Base-by-base conservation (phyloP, 805 yeast genomes). In the Saccharomyces kudriavzevii region DNA sequence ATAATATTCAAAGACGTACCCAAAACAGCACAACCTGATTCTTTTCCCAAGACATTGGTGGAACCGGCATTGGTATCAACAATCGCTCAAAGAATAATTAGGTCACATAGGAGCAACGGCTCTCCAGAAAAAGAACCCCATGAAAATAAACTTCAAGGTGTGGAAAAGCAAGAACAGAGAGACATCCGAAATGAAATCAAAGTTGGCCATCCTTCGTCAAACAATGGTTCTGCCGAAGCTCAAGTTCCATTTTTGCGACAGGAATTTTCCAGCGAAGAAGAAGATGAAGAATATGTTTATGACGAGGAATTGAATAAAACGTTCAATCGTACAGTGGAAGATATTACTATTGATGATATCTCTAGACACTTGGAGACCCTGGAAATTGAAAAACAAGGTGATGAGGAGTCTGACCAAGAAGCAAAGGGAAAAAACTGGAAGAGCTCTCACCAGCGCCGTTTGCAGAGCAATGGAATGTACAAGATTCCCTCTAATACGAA, bases 251-350 rank as follows among this genome's bases (percentile, higher is more conserved):
- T 68, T 52, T 52, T 63, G 46, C 53, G 65, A 49, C 64, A 64
- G 54, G 63, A 63, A 31, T 52, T 67, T 24, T 61, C 66, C 46
- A 62, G 65, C 55, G 72, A 66, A 11, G 71, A 68, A 24, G 69
- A 68, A 13, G 72, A 69, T 54, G 72, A 69, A 17, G 71, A 70
- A 48, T 69, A 70, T 49, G 67, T 56, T 8, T 68, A 69, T 49
- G 69, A 70, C 50, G 74, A 70, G 53, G 68, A 66, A 51, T 57
- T 69, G 49, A 70, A 70, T 51, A 67, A 66, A 54, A 68, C 74
- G 0, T 70, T 70, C 58, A 70, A 70, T 56, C 62, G 68, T 29
- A 69, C 74, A 8, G 71, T 70, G 9, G 74, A 70, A 51, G 74
- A 70, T 56, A 69, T 70, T 49, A 68, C 74, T 5, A 68, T 70